phyloP scores from a whole-genome alignment of 75 land plant genomes.

The Picea glauca region DNA sequence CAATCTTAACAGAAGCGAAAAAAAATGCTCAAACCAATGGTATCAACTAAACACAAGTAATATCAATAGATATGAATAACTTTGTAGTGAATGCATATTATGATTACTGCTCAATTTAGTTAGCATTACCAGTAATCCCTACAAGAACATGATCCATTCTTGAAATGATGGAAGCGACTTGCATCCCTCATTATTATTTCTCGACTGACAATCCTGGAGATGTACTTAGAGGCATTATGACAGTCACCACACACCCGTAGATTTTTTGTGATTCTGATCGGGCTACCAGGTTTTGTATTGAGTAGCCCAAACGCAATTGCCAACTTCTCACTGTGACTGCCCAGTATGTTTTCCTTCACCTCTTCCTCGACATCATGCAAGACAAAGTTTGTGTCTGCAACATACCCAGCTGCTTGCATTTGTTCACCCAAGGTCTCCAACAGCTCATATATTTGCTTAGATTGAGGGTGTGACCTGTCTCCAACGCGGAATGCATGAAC shows the following conservation, averaged over 20 bases:
- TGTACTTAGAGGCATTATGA: constrained; percentile 13
- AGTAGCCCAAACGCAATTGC: constrained; percentile 17
- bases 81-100: too few relatives aligned
- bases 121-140: constrained; percentile 17
- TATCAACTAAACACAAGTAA: too few relatives aligned
- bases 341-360: constrained; percentile 7
- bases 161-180: constrained; percentile 13
- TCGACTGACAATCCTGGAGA: constrained; percentile 12
- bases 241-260: constrained; percentile 14
- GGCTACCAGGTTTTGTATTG: constrained; percentile 8
- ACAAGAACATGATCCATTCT: constrained; percentile 14
- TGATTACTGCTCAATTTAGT: too few relatives aligned
- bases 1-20: too few relatives aligned
- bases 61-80: too few relatives aligned
- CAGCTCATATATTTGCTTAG: constrained; percentile 4
- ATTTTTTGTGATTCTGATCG: constrained; percentile 12
- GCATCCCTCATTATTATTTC: constrained; percentile 15
- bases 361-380: constrained; percentile 6
- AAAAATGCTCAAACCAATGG: too few relatives aligned
- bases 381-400: constrained; percentile 9
- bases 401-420: constrained; percentile 5
- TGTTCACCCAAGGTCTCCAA: constrained; percentile 3
- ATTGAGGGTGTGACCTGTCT: constrained; percentile 10
- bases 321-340: constrained; percentile 17
- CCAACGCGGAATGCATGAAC: constrained; percentile 12